Base-by-base conservation (phyloP, 306 rosid genomes). In the Adenanthera pavonina region DNA sequence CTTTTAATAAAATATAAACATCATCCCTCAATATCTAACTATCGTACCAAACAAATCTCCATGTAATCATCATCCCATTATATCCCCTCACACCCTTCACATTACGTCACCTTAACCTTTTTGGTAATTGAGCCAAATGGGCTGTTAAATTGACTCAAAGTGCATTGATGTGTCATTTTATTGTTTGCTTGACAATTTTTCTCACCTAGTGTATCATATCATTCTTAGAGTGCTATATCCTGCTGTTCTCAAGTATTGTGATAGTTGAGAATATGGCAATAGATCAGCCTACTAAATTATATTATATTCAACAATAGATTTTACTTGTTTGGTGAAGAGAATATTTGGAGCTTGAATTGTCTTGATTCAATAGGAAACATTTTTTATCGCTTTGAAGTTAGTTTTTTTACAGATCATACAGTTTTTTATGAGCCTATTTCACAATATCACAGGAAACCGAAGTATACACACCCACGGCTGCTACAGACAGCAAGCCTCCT, bases 371-470 rank as follows among this genome's bases (percentile, higher is more conserved):
- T 53, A 59, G 70, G 53, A 77, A 74, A 62, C 44, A 8, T 72
- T 56, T 74, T 73, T 53, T 53, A 25, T 68, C 15, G n/a, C 44
- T 57, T 73, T 74, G 43, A 17, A 41, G 65, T 48, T 79, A 25
- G 69, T 34, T 15, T 69, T 47, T 59, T 83, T 44, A 48, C 44
- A 25, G 33, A 33, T 81, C 19, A 25, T 78, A 48, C 70, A 65
- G 44, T 76, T 69, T n/a, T 17, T 68, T 66, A 66, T 66, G 6
- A 79, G 79, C 74, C 53, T 69, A 65, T 30, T 78, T 51, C 68
- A 53, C 60, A 25, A 81, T 82, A 62, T 86, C 84, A 53, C 97
- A 95, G 97, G 97, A 85, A 73, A 77, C 89, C 25, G 92, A 92
- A 65, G 82, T 80, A 81, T 78, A 83, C 65, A 75, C 87, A 76